Evolutionary conservation across 306 rosid genomes (phyloP).

Genomic region (Prunus kanzakura): DNA sequence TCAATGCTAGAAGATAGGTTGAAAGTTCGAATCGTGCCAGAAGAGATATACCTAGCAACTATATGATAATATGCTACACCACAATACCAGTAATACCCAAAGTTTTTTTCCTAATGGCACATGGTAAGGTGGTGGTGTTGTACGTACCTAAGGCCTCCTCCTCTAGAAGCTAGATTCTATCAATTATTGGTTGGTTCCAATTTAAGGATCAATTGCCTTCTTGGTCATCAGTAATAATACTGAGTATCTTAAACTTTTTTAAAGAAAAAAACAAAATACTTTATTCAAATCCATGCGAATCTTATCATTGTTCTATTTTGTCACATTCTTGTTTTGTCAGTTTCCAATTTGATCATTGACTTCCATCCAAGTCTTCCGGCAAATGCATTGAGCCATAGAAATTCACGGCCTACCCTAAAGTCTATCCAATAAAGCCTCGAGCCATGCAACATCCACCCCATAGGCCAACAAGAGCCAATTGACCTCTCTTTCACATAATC

Average conservation of each 20-base stretch:
- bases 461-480: not conserved
- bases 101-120: not conserved
- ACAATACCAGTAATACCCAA: not conserved
- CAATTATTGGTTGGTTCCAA: not conserved
- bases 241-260: not conserved
- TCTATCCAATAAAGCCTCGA: not conserved
- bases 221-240: slow-evolving; percentile 2
- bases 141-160: not conserved
- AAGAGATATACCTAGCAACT: not conserved
- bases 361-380: slow-evolving; percentile 3
- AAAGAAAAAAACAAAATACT: slow-evolving; percentile 7
- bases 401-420: not conserved
- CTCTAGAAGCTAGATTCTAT: not conserved
- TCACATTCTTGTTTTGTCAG: slow-evolving; percentile 16
- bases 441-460: slow-evolving; percentile 9
- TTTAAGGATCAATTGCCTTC: slow-evolving; percentile 10
- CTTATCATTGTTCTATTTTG: slow-evolving; percentile 10
- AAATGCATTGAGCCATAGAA: not conserved
- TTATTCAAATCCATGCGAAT: slow-evolving; percentile 12
- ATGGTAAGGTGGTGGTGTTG: not conserved
- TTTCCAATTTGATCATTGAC: slow-evolving; percentile 4
- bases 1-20: too few species aligned
- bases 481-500: not conserved
- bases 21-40: too few species aligned
- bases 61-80: not conserved